Evolutionary conservation across 2,329 filamentous ascomycete species (phyloP), one percentile per base, ranked within the genome.

Genomic region (Eutypa lata): DNA sequence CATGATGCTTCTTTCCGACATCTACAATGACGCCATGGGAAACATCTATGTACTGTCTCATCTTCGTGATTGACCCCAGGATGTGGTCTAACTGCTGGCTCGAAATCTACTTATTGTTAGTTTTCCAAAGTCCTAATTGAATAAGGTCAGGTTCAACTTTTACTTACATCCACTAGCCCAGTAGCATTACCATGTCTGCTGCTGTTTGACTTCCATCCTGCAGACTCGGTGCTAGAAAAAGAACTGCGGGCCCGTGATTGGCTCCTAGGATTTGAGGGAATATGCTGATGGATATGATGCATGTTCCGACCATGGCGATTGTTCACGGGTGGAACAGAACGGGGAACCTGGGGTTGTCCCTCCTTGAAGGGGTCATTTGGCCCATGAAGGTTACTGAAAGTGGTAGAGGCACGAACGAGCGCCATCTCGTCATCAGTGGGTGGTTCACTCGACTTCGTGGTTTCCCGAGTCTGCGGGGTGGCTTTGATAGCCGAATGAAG

Each of bases 351-450:
- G 2, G 54, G 57, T 8, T 52, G 51, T 43, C 53, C 50, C 11
- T 33, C 10, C 13, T 51, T 48, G 28, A 60, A 60, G 2, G 57
- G 57, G 35, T 60, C 57, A 48, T 35, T 21, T 48, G 24, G 11
- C 18, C 26, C 28, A 19, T 53, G 52, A 4, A 61, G 31, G 31
- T 53, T 55, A 18, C 52, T 53, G 37, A 59, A 60, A 7, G 51
- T 48, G 2, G 49, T 48, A n/a, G 57, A 58, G 19, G 61, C 61
- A 38, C 55, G 55, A n/a, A 62, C 56, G 11, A 64, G 55, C 7
- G 61, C 61, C 42, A 53, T 38, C 50, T 59, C 57, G 18, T 64
- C 61, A 21, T 64, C 60, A 14, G 57, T 44, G 1, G 59, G 54
- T 1, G 55, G 47, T 0, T 61, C 55, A 13, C 53, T 48, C 13